These are phyloP conservation scores for Acmispon strigosus DNA, from an alignment of 306 rosid genomes.

Conservation along the genomic window DNA sequence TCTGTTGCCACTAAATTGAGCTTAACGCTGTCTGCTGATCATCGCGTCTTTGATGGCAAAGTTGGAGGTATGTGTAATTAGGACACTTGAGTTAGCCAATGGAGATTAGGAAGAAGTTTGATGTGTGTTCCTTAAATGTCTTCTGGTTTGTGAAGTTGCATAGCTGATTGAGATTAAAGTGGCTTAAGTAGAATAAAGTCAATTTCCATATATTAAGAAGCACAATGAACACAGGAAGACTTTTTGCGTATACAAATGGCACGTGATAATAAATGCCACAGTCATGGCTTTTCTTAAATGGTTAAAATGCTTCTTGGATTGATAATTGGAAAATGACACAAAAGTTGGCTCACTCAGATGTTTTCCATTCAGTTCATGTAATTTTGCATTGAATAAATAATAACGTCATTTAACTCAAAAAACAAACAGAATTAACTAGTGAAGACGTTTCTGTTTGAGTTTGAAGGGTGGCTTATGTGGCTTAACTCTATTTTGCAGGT, in stretches of 20 bases:
- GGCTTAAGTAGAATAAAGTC: background rate
- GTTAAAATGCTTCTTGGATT: background rate
- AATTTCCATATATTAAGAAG: background rate
- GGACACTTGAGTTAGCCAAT: slow-evolving; percentile 2
- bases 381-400: background rate
- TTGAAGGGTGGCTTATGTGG: slow-evolving; percentile 17
- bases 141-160: background rate
- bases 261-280: background rate
- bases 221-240: background rate
- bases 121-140: background rate
- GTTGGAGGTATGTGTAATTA: slow-evolving; percentile 69
- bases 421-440: background rate
- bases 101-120: background rate
- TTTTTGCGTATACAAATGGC: background rate
- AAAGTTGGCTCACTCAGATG: background rate
- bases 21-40: slow-evolving; percentile 87
- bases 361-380: background rate
- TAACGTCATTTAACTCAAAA: background rate
- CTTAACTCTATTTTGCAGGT: slow-evolving; percentile 48
- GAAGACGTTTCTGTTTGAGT: no score
- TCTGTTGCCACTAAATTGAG: slow-evolving; percentile 64
- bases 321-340: background rate
- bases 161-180: background rate
- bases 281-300: background rate
- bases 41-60: slow-evolving; percentile 89